Evolutionary conservation across 2,329 filamentous ascomycete genomes (phyloP).

Genomic region (Ophiostoma sp.): DNA sequence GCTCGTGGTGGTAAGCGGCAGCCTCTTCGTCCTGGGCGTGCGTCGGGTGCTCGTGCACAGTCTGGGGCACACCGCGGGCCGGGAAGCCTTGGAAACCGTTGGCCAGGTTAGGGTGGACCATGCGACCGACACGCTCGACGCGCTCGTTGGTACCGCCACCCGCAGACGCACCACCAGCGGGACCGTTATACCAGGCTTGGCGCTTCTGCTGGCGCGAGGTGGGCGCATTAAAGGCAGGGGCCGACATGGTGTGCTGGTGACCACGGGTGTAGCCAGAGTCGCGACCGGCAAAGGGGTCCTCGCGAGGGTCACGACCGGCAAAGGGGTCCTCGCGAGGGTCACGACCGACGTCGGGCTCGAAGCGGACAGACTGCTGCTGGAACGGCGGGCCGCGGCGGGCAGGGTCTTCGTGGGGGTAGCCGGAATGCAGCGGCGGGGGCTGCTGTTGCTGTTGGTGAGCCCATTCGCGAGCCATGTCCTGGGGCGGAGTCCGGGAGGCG

Average conservation of each 20-base stretch:
- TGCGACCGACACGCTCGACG: constrained; percentile 51
- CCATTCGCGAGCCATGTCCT: constrained; percentile 57
- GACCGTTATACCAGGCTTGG: constrained; percentile 70
- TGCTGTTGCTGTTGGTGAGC: constrained; percentile 52
- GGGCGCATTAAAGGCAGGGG: constrained; percentile 49
- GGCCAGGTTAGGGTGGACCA: constrained; percentile 56
- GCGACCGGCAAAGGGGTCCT: background rate
- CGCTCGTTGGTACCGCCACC: constrained; percentile 27
- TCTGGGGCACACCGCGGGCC: constrained; percentile 28
- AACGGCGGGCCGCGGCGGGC: constrained; percentile 40
- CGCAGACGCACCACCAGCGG: constrained; percentile 28
- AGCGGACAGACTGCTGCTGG: constrained; percentile 50
- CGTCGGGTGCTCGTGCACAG: constrained; percentile 26
- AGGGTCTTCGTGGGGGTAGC: constrained; percentile 39
- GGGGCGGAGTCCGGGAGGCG: constrained; percentile 50
- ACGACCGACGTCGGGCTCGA: constrained; percentile 48
- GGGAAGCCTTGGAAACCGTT: constrained; percentile 32
- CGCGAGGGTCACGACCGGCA: background rate
- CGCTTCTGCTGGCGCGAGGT: constrained; percentile 64
- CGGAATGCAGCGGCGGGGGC: background rate
- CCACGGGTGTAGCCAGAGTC: constrained; percentile 30
- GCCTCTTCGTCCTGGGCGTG: constrained; percentile 4
- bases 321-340: background rate
- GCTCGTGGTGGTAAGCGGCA: constrained; percentile 6
- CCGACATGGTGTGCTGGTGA: constrained; percentile 62